These are phyloP conservation scores for Paramecium primaurelia DNA, from an alignment of 73 alveolate species.

Conservation along the genomic window DNA sequence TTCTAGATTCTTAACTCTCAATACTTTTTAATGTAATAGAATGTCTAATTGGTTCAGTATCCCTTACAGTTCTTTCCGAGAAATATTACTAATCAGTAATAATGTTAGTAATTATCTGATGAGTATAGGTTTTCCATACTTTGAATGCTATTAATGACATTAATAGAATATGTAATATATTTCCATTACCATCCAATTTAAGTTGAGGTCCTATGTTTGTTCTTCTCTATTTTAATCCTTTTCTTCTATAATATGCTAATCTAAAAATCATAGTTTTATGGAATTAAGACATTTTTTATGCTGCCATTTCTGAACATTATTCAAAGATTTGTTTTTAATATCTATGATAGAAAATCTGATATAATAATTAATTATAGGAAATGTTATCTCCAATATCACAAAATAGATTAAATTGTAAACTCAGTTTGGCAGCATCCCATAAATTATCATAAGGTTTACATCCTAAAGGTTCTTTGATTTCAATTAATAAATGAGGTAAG, in stretches of 20 bases:
- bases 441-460: not conserved
- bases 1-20: not conserved
- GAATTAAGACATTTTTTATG: not conserved
- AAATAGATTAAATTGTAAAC: not conserved
- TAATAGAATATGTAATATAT: not conserved
- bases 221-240: not conserved
- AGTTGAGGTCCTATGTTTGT: not conserved
- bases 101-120: not conserved
- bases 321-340: not conserved
- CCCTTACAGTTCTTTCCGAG: not conserved
- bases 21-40: not conserved
- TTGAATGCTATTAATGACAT: not conserved
- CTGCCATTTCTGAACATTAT: not conserved
- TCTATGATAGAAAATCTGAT: not conserved
- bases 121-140: not conserved
- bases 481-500: not conserved
- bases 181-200: not conserved
- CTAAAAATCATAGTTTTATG: not conserved
- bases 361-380: not conserved
- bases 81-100: not conserved
- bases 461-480: not conserved
- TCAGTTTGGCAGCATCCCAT: slow-evolving; percentile 27
- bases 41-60: not conserved
- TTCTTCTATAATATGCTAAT: not conserved
- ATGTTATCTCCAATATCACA: not conserved